Percentiles rank a stretch among this genome's conserved stretches.
phyloP scores from a whole-genome alignment of 2,329 filamentous ascomycete genomes.

The Zymoseptoria crescenta region DNA sequence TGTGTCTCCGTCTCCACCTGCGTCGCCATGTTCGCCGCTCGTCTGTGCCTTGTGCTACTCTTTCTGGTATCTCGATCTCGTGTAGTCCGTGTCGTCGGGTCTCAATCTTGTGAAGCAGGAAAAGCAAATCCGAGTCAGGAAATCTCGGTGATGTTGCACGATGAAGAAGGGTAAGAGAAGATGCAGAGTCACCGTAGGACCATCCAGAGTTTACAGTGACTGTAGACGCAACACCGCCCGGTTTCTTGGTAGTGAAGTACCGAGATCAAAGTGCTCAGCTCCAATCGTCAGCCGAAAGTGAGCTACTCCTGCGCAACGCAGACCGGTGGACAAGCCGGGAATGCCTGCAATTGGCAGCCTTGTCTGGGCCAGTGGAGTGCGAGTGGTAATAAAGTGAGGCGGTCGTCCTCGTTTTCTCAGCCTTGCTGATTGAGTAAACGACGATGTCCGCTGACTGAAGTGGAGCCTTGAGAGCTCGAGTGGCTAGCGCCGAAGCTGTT shows the following conservation, averaged over 20 bases:
- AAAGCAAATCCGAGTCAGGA: not conserved
- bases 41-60: not conserved
- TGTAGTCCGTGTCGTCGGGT: not conserved
- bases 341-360: not conserved
- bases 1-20: slow-evolving; percentile 14
- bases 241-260: not conserved
- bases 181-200: not conserved
- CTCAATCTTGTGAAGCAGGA: not conserved
- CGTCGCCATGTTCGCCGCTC: slow-evolving; percentile 12
- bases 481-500: not conserved
- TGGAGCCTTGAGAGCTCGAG: not conserved
- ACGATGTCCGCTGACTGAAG: not conserved
- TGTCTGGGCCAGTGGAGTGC: not conserved
- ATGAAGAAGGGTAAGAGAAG: not conserved
- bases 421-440: not conserved
- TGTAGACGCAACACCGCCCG: not conserved
- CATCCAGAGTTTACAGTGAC: not conserved
- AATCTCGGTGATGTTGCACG: not conserved
- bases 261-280: not conserved
- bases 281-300: not conserved
- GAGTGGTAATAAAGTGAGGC: not conserved
- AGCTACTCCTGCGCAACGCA: not conserved
- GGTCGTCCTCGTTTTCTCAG: not conserved
- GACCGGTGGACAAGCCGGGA: not conserved
- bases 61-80: not conserved